Percentiles rank a stretch among this genome's conserved stretches.
Conservation (phyloP, 2,329 filamentous ascomycete species). For the Aspergillus ochraceus region DNA sequence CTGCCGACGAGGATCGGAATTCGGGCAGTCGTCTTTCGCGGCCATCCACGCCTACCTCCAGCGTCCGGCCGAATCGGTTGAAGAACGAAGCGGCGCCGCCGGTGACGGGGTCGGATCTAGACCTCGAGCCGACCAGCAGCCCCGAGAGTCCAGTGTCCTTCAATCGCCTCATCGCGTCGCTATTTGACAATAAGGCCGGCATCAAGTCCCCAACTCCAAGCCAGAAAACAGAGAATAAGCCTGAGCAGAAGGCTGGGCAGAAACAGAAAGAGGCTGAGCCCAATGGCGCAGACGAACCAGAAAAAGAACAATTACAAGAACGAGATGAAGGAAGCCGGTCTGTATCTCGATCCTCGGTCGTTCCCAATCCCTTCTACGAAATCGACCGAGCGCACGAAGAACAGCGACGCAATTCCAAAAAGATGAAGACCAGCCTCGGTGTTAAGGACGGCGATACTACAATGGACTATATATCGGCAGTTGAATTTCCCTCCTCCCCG, state of each 20-base stretch:
- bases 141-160: conserved; percentile 11
- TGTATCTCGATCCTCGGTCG: conserved; percentile 9
- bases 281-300: not conserved
- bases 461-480: conserved; percentile 6
- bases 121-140: conserved; percentile 17
- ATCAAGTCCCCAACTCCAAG: not conserved
- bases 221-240: not conserved
- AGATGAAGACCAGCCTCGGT: conserved; percentile 1
- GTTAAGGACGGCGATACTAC: conserved; percentile 4
- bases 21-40: not conserved
- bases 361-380: conserved; percentile 36
- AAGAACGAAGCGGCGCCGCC: not conserved
- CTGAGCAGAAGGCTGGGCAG: not conserved
- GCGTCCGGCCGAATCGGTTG: conserved; percentile 8
- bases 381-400: conserved; percentile 24
- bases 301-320: not conserved
- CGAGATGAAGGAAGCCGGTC: not conserved
- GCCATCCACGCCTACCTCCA: conserved; percentile 7
- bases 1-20: not conserved
- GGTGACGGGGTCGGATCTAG: conserved; percentile 5
- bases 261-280: not conserved
- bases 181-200: not conserved
- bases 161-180: conserved; percentile 9
- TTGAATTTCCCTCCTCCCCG: conserved; percentile 13
- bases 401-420: conserved; percentile 7